Conservation (phyloP, 2,329 filamentous ascomycete genomes). For the Penicillium sp. region DNA sequence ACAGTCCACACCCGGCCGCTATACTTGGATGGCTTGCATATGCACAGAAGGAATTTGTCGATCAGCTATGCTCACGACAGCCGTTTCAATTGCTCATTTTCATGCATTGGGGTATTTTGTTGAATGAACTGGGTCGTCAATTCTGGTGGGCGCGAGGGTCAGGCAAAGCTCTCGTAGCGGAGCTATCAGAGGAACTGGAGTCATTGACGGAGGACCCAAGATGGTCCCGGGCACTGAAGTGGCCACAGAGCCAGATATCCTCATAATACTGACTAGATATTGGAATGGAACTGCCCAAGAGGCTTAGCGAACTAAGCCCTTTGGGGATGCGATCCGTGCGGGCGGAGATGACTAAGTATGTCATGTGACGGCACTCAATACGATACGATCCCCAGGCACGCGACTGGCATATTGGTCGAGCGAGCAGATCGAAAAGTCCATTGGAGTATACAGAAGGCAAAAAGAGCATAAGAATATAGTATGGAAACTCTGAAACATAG, state of each 20-base stretch:
- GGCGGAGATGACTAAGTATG: background rate
- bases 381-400: background rate
- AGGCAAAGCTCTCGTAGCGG: slow-evolving; percentile 16
- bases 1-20: slow-evolving; percentile 5
- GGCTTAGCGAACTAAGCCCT: background rate
- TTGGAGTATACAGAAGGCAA: too few relatives aligned
- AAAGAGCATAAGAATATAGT: too few relatives aligned
- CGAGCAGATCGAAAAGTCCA: background rate
- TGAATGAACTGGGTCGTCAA: slow-evolving; percentile 18
- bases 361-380: background rate
- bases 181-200: slow-evolving; percentile 10
- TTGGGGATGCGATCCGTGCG: background rate
- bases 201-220: background rate
- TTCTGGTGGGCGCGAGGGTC: slow-evolving; percentile 27
- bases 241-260: background rate
- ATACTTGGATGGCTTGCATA: slow-evolving; percentile 15
- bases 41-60: slow-evolving; percentile 21
- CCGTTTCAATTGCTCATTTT: slow-evolving; percentile 24
- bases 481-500: too few relatives aligned
- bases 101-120: slow-evolving; percentile 28
- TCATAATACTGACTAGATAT: too few relatives aligned
- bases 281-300: too few relatives aligned
- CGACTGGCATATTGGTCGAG: background rate
- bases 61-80: slow-evolving; percentile 12
- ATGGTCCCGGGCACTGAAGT: slow-evolving; percentile 3